phyloP scores from a whole-genome alignment of 176 grass and related monocot genomes.

The Sorghum bicolor region DNA sequence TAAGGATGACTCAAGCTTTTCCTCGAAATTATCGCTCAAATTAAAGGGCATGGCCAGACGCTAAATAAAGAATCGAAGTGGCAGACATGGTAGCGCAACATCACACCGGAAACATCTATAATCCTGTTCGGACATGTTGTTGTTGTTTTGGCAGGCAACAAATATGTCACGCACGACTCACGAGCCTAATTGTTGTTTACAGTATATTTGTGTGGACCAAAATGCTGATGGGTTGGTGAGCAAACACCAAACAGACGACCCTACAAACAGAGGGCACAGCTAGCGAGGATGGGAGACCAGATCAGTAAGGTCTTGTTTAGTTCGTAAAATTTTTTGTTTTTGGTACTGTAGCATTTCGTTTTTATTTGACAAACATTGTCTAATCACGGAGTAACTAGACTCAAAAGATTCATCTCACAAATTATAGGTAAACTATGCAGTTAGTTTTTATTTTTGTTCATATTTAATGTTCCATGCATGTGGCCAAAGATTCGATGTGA shows the following conservation, averaged over 20 bases:
- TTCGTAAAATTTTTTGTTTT: too few species aligned
- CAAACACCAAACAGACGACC: slow-evolving; percentile 2
- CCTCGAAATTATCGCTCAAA: background rate
- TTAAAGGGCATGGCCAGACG: background rate
- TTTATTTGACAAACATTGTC: too few species aligned
- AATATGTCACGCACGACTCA: background rate
- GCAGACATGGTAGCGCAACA: slow-evolving; percentile 23
- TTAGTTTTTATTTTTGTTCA: too few species aligned
- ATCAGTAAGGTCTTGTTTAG: too few species aligned
- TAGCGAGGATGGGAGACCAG: background rate
- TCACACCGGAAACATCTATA: background rate
- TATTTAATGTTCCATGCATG: too few species aligned
- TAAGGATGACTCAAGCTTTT: background rate
- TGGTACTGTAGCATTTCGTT: too few species aligned
- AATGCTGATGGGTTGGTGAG: slow-evolving; percentile 7
- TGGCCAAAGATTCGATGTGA: too few species aligned
- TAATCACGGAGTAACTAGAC: too few species aligned
- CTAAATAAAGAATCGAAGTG: background rate
- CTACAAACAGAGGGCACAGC: background rate
- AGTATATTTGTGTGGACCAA: background rate
- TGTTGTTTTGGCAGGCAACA: background rate
- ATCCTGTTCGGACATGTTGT: background rate
- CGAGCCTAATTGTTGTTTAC: background rate
- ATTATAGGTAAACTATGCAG: too few species aligned
- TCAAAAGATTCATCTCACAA: too few species aligned